Evolutionary conservation across 1,284 basidiomycete genomes (phyloP), one percentile per base, ranked within the genome.

Genomic region (Neonothopanus nambi): DNA sequence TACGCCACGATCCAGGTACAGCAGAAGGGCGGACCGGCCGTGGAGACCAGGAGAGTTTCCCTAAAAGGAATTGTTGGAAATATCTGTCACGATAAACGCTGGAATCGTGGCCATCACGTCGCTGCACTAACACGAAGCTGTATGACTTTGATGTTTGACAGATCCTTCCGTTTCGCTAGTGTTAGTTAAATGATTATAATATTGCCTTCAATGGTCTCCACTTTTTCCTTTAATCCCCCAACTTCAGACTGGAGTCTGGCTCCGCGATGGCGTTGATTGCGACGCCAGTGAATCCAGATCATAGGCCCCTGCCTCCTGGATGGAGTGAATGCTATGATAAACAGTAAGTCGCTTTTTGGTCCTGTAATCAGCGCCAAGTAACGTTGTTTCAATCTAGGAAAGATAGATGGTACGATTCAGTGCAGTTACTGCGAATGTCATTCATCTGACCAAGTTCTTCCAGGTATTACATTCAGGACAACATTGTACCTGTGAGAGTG

Each of bases 281-380:
- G 28, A 43, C 50, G 26, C 42, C 49, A 38, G 36, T 55, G 23
- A 69, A 69, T 56, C 62, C 67, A 41, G 69, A 70, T 54, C 58
- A 48, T 18, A 60, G 68, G 23, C 62, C 65, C 20, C 57, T 73
- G 26, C 71, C 70, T 11, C 51, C 63, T 35, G 72, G 71, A 15
- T 74, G 72, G 72, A 58, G 52, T 35, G 62, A 69, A 30, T 65
- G 70, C 52, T 66, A 61, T 53, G 70, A 73, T 54, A 48, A 63
- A 23, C 59, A 63, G 72, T 73, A 51, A 54, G 69, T 65, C n/a
- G 33, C 54, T 28, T 45, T 11, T 28, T 9, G 30, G 13, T 8
- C 13, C 2, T 33, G 30, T 13, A 33, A 33, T 8, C 30, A 4
- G 4, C 13, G 30, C 4, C 9, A 11, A 11, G 9, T 33, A 33